Percentiles rank a stretch among this genome's conserved stretches.
Conservation (phyloP, 2,329 filamentous ascomycete genomes). For the Periconia sp. region DNA sequence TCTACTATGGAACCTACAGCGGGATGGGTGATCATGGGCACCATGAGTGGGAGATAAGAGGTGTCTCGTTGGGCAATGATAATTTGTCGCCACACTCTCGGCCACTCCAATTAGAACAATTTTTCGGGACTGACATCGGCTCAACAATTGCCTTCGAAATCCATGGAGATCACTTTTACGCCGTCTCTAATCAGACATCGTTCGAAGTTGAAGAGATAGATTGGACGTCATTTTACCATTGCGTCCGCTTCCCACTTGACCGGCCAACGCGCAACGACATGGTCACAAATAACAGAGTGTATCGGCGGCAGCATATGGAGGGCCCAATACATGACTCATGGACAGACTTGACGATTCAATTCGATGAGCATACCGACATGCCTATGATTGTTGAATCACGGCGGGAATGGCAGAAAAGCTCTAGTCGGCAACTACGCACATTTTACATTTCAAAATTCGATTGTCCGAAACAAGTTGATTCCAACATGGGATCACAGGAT, state of each 20-base stretch:
- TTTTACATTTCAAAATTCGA: slow-evolving; percentile 67
- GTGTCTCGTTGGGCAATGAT: slow-evolving; percentile 35
- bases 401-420: slow-evolving; percentile 67
- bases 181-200: slow-evolving; percentile 68
- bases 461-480: no score
- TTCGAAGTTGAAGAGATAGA: slow-evolving; percentile 68
- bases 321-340: slow-evolving; percentile 77
- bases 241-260: slow-evolving; percentile 66
- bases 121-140: slow-evolving; percentile 70
- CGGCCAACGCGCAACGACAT: slow-evolving; percentile 48
- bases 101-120: slow-evolving; percentile 60
- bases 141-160: slow-evolving; percentile 75
- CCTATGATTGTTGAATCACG: slow-evolving; percentile 71
- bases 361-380: slow-evolving; percentile 64
- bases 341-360: slow-evolving; percentile 68
- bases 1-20: slow-evolving; percentile 72
- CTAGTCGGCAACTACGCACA: slow-evolving; percentile 65
- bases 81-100: slow-evolving; percentile 51
- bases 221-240: slow-evolving; percentile 74
- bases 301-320: slow-evolving; percentile 71
- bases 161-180: slow-evolving; percentile 70
- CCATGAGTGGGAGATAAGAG: slow-evolving; percentile 67
- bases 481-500: slow-evolving; percentile 6
- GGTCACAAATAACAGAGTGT: slow-evolving; percentile 60
- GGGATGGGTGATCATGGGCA: slow-evolving; percentile 60